These are phyloP conservation scores for Chaetomiaceae sp. DNA, from an alignment of 2,329 filamentous ascomycete genomes.

Conservation along the genomic window DNA sequence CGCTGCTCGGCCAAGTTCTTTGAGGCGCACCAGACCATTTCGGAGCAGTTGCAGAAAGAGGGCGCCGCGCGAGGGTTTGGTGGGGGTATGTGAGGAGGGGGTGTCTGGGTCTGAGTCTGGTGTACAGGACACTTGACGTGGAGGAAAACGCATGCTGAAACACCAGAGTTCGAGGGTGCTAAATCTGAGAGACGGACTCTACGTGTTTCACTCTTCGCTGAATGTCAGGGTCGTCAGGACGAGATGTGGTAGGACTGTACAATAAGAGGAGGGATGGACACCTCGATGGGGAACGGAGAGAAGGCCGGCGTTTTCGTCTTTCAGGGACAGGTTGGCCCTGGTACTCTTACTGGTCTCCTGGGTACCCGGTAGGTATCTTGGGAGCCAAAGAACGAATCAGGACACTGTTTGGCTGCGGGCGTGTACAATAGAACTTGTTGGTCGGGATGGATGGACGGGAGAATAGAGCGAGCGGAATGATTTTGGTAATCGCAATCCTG, in stretches of 20 bases:
- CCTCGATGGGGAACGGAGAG: not conserved
- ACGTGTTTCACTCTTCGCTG: too few relatives aligned
- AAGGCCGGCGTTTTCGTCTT: not conserved
- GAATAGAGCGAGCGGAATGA: too few relatives aligned
- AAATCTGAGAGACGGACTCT: too few relatives aligned
- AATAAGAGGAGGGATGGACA: not conserved
- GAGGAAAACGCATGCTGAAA: too few relatives aligned
- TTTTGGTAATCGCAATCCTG: not conserved
- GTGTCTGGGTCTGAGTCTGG: too few relatives aligned
- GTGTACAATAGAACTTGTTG: not conserved
- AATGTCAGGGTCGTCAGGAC: too few relatives aligned
- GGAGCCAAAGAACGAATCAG: not conserved
- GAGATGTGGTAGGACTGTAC: not conserved
- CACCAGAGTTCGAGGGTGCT: too few relatives aligned
- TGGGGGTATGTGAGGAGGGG: slow-evolving; percentile 24
- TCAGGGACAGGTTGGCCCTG: not conserved
- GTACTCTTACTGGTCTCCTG: too few relatives aligned
- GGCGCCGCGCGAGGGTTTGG: slow-evolving; percentile 60
- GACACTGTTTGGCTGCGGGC: not conserved
- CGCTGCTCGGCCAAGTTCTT: slow-evolving; percentile 98
- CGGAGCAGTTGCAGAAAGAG: slow-evolving; percentile 91
- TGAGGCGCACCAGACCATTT: slow-evolving; percentile 96
- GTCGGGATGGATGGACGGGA: too few relatives aligned
- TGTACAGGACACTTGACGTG: too few relatives aligned
- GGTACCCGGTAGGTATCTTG: too few relatives aligned